Evolutionary conservation across 345 rosid species (phyloP), one percentile per base, ranked within the genome.

Genomic region (Salix brachista): DNA sequence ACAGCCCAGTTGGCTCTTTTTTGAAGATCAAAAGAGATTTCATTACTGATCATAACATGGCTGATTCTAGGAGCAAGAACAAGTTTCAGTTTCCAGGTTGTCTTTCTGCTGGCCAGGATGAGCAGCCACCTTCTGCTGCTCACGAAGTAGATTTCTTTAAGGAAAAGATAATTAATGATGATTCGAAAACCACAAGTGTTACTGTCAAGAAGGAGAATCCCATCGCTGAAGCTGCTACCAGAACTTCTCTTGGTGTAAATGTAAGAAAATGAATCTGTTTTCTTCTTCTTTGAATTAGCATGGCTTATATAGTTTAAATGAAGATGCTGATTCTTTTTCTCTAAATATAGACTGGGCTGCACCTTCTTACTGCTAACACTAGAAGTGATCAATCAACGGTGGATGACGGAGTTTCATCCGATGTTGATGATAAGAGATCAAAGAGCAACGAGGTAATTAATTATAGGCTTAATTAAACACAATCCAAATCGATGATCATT

Each of bases 111-210:
- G 84, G 81, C 75, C 73, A 78, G 28, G 78, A 82, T 61, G 85
- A 83, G 61, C 25, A 80, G 79, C 54, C 74, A 79, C 69, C 88
- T 80, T 26, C 67, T 81, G 61, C 78, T 48, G 84, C 85, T 21
- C 84, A 84, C 28, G 99, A 89, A 77, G 94, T 95, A 2, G 99
- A 95, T 83, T 95, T 95, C 80, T 92, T 95, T 80, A 87, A 91
- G 23, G 87, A 86, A 3, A 82, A 80, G 50, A 90, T 87, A 56
- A 75, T 69, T 13, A 81, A 74, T 12, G 41, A 78, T 7, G 82
- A 71, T 36, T 70, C 69, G 1, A 75, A 78, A 25, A 17, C 30
- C 5, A 32, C 46, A 14, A 30, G 69, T 25, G 85, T 85, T 61
- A 77, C 50, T 18, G 87, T 90, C 82, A 92, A 91, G 89, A 81